Evolutionary conservation across 352 stramenopile genomes (phyloP).

Genomic region (Phytophthora fragariaefolia): DNA sequence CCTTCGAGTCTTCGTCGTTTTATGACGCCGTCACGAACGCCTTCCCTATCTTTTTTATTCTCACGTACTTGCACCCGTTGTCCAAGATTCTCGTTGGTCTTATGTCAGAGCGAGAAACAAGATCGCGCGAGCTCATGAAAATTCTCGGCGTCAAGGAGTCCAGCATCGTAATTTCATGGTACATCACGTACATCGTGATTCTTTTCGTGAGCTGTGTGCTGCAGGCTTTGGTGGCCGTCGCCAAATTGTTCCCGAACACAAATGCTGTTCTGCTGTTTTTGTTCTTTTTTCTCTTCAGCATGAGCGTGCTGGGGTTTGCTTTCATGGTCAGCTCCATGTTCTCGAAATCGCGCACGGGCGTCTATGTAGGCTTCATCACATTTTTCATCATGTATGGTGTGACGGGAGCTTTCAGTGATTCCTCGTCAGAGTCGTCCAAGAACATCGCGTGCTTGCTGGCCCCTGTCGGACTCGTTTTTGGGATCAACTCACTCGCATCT

Average conservation of each 20-base stretch:
- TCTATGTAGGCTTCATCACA: conserved; percentile 44
- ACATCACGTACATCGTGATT: conserved; percentile 45
- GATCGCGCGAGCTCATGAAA: conserved; percentile 40
- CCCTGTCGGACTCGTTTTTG: conserved; percentile 39
- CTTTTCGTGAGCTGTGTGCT: conserved; percentile 43
- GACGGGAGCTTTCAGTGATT: conserved; percentile 55
- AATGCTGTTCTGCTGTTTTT: conserved; percentile 36
- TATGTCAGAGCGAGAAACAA: conserved; percentile 45
- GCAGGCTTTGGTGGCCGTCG: conserved; percentile 30
- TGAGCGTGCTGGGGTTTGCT: conserved; percentile 41
- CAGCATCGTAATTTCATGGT: conserved; percentile 51
- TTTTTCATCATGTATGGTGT: conserved; percentile 46
- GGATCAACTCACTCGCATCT: conserved; percentile 58
- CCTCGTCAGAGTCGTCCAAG: conserved; percentile 40
- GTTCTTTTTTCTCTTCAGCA: conserved; percentile 41
- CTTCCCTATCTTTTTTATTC: conserved; percentile 40
- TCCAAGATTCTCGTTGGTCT: conserved; percentile 41
- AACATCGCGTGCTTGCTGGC: conserved; percentile 57
- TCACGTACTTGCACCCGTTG: conserved; percentile 37
- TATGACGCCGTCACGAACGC: conserved; percentile 45
- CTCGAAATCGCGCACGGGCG: conserved; percentile 38
- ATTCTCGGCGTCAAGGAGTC: conserved; percentile 45
- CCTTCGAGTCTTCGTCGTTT: conserved; percentile 29
- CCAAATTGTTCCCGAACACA: conserved; percentile 41
- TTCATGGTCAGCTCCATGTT: conserved; percentile 49